Base-by-base conservation (phyloP, 2,329 filamentous ascomycete genomes). In the Clarireedia paspali region DNA sequence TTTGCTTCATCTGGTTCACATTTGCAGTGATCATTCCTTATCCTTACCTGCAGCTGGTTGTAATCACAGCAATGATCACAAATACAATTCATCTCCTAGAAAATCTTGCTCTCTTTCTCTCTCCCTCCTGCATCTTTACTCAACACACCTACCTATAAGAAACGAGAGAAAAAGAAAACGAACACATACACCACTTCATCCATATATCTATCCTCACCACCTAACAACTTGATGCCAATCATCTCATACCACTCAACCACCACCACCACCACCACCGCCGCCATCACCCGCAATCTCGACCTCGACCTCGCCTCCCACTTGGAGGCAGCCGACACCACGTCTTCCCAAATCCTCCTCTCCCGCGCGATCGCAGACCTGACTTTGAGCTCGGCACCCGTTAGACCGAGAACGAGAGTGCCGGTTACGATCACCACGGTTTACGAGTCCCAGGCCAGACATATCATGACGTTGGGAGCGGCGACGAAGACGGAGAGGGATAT, bases 321-420 rank as follows among this genome's bases (percentile, higher is more conserved):
- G 56, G 63, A 60, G 63, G 60, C 63, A 45, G 51, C 52, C 59
- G 56, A 59, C 62, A 74, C 62, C 27, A 76, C 73, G 74, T 74
- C 75, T 71, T 76, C 73, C 47, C 71, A 75, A 57, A 76, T 77
- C 38, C 67, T 75, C 54, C 68, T 77, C 50, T 77, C 74, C 24
- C 64, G 73, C 53, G 73, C 70, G 53, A 72, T 76, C 57, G 74
- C 74, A 44, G 68, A 64, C 30, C 67, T 70, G 34, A 61, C 23
- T 5, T 26, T 23, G 24, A 24, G 15, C 30, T 7, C 26, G 26
- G 14, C 45, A 9, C 9, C 45, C 17, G 20, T 20, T 15, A 34
- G 51, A 17, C 6, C 39, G 34, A 27, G 34, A 17, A 44, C 47
- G 20, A 51, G 60, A 9, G 45, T 60, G n/a, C 49, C 58, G 5